Conservation (phyloP, 129 eudicot genomes). For the Centaurea solstitialis region DNA sequence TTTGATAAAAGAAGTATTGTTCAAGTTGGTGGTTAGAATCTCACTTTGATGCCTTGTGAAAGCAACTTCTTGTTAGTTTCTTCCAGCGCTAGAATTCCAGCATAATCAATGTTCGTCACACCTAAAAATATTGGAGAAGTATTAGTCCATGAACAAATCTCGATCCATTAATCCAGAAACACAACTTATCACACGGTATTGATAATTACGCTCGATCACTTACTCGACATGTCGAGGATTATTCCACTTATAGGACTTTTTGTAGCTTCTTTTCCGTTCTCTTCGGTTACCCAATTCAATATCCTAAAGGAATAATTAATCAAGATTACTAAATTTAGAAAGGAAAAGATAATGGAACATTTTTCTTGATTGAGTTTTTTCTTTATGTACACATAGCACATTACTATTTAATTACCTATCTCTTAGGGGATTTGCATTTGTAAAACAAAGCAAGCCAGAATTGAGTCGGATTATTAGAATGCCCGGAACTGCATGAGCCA, state of each 20-base stretch:
- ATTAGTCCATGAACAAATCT: not conserved
- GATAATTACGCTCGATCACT: slow-evolving; percentile 16
- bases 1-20: not conserved
- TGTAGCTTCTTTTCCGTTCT: slow-evolving; percentile 30
- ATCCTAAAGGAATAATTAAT: slow-evolving; percentile 36
- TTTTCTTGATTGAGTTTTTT: not conserved
- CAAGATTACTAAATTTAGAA: not conserved
- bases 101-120: slow-evolving; percentile 57
- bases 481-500: slow-evolving; percentile 66
- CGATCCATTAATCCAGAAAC: not conserved
- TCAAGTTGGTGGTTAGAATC: slow-evolving; percentile 11
- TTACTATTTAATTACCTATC: slow-evolving; percentile 57
- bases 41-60: slow-evolving; percentile 48
- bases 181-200: not conserved
- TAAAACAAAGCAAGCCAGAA: slow-evolving; percentile 75
- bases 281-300: slow-evolving; percentile 39
- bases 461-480: slow-evolving; percentile 69
- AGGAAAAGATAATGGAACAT: not conserved
- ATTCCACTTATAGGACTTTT: slow-evolving; percentile 40
- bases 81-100: slow-evolving; percentile 53
- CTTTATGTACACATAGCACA: not conserved
- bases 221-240: slow-evolving; percentile 70
- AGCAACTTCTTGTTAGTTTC: slow-evolving; percentile 50
- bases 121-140: slow-evolving; percentile 23
- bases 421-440: slow-evolving; percentile 78